A percentile compares a stretch with the other conserved stretches of the same genome.
phyloP scores from a whole-genome alignment of 1,284 basidiomycete genomes.

The Cryptococcus hybrid region DNA sequence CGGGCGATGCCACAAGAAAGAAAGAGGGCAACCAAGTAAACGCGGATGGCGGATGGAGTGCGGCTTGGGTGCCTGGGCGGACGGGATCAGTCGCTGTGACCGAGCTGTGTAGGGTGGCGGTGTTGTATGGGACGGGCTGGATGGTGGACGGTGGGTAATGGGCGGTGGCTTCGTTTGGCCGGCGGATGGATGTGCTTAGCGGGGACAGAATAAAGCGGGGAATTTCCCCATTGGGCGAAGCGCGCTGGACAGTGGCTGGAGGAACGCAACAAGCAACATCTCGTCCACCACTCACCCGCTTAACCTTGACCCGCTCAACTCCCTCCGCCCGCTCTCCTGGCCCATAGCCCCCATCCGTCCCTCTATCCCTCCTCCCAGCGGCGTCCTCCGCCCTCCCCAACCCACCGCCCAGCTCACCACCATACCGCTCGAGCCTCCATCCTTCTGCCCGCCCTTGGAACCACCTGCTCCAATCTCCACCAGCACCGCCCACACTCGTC shows the following conservation, averaged over 20 bases:
- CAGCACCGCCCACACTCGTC: slow-evolving; percentile 1
- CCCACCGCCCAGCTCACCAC: neutral
- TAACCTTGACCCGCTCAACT: neutral
- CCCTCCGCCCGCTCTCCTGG: slow-evolving; percentile 1
- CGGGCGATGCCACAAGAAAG: neutral
- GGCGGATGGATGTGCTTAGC: no score
- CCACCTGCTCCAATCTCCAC: slow-evolving; percentile 5
- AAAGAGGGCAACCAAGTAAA: no score
- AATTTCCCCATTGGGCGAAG: neutral
- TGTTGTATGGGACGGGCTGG: neutral
- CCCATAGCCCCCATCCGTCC: slow-evolving; percentile 4
- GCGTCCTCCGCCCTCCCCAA: neutral
- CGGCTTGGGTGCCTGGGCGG: neutral
- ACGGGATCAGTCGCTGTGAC: neutral
- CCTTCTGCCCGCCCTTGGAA: slow-evolving; percentile 8
- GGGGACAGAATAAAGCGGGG: neutral
- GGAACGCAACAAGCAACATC: neutral
- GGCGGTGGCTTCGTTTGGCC: neutral
- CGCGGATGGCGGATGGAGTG: no score
- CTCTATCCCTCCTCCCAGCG: neutral
- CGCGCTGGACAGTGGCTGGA: neutral
- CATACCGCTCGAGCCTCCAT: slow-evolving; percentile 7
- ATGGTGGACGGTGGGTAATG: neutral
- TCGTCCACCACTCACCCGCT: slow-evolving; percentile 1
- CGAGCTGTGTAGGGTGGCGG: neutral